Percentiles rank a stretch among this genome's conserved stretches.
Conservation (phyloP, 2,329 filamentous ascomycete genomes). For the Alternaria arbusti region DNA sequence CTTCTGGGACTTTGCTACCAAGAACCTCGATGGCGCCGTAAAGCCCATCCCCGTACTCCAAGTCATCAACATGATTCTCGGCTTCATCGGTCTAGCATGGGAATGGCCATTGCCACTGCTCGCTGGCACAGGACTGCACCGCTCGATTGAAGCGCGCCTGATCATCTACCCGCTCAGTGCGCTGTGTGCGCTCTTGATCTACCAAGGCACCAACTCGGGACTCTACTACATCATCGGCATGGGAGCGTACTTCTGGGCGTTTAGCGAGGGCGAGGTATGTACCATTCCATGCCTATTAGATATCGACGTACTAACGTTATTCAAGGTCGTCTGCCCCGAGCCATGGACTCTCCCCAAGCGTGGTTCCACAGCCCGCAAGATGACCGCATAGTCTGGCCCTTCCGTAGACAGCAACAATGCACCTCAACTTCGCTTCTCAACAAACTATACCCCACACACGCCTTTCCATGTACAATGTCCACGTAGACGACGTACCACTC, state of each 20-base stretch:
- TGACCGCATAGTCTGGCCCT: conserved; percentile 18
- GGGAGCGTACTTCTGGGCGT: conserved; percentile 93
- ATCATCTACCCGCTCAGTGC: conserved; percentile 81
- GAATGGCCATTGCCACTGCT: conserved; percentile 85
- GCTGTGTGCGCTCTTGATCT: conserved; percentile 77
- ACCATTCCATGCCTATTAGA: not conserved
- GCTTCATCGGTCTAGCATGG: conserved; percentile 78
- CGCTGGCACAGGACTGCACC: conserved; percentile 79
- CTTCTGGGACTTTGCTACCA: conserved; percentile 96
- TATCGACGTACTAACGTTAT: conserved; percentile 15
- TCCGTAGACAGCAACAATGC: not conserved
- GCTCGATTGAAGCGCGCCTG: conserved; percentile 85
- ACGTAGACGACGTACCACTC: conserved; percentile 7
- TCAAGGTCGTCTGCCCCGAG: conserved; percentile 55
- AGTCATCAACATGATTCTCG: conserved; percentile 85
- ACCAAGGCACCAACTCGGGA: conserved; percentile 90
- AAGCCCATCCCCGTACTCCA: conserved; percentile 89
- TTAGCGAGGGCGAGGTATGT: conserved; percentile 93
- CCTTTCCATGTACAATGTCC: conserved; percentile 2
- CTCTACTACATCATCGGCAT: conserved; percentile 90
- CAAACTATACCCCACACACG: conserved; percentile 3
- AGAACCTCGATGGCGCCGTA: conserved; percentile 83
- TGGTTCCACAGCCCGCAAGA: conserved; percentile 34
- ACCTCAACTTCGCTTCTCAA: conserved; percentile 6
- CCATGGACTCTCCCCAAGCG: conserved; percentile 59